Evolutionary conservation across 2,329 filamentous ascomycete genomes (phyloP), one percentile per base, ranked within the genome.

Genomic region (Diaporthe humulicola): DNA sequence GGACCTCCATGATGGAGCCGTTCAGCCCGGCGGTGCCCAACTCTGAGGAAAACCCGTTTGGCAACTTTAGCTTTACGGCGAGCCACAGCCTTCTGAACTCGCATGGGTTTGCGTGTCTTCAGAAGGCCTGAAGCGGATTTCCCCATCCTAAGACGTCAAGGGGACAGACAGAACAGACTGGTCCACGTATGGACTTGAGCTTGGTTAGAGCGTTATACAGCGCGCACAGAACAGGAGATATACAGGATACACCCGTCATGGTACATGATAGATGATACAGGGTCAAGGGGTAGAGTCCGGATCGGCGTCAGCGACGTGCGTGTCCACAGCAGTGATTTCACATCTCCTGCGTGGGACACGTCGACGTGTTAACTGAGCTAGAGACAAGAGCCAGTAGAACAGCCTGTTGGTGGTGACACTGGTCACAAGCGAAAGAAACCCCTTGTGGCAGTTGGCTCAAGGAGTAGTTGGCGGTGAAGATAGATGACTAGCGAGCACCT

Each of bases 11-110:
- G 5, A 38, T 56, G 78, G 85, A 88, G 52, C 81, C 83, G 9
- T 87, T 86, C 85, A 81, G 81, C 17, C 78, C 79, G n/a, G 78
- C 80, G 25, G 79, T 80, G 19, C 79, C 79, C 38, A 82, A 80
- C 69, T 82, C 81, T 38, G 81, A 88, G 79, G 89, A 91, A 71
- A 89, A 91, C 72, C 86, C 87, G 9, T 92, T 93, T 82, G 89
- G 90, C 36, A 91, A 90, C 15, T 93, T 93, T 82, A 92, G 90
- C 81, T 93, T 90, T 79, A 90, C 91, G 73, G 90, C 90, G 15
- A 88, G 89, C 58, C 88, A 85, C 78, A 91, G 90, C 80, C 79
- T 91, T 76, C 25, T 76, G 33, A 76, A 76, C 33, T 74, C 75
- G 4, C 61, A 74, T 19, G 74, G 74, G 8, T 75, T 75, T 33